phyloP scores from a whole-genome alignment of 2,329 filamentous ascomycete genomes.

The Coniochaeta prunicola region DNA sequence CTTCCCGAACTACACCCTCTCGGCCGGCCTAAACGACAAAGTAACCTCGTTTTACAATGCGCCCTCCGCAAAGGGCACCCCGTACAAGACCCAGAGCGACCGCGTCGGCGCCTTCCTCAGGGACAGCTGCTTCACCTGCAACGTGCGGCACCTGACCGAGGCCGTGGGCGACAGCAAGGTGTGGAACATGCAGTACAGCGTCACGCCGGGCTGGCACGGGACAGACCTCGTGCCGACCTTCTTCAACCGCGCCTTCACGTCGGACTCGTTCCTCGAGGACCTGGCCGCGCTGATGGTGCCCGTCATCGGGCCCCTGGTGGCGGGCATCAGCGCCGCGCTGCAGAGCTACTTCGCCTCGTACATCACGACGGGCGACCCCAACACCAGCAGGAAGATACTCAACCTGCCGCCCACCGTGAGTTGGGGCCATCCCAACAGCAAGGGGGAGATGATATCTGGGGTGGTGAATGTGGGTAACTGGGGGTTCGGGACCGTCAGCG shows the following conservation, averaged over 20 bases:
- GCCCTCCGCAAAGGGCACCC: slow-evolving; percentile 6
- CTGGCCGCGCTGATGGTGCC: slow-evolving; percentile 19
- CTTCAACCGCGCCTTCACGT: slow-evolving; percentile 24
- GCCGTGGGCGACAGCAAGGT: slow-evolving; percentile 24
- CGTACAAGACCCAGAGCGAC: slow-evolving; percentile 19
- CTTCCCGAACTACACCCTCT: slow-evolving; percentile 24
- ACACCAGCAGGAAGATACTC: slow-evolving; percentile 20
- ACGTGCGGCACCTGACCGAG: slow-evolving; percentile 27
- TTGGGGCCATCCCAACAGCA: slow-evolving; percentile 23
- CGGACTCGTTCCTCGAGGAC: slow-evolving; percentile 16
- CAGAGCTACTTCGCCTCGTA: slow-evolving; percentile 33
- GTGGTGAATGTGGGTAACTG: slow-evolving; percentile 26
- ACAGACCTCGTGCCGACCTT: slow-evolving; percentile 33
- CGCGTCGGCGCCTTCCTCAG: slow-evolving; percentile 21
- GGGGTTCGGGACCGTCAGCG: slow-evolving; percentile 21
- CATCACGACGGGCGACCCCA: slow-evolving; percentile 30
- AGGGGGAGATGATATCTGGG: slow-evolving; percentile 16
- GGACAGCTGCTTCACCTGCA: slow-evolving; percentile 28
- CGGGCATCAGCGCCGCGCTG: slow-evolving; percentile 25
- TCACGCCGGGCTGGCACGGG: slow-evolving; percentile 30
- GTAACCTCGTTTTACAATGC: slow-evolving; percentile 22
- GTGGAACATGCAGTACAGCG: slow-evolving; percentile 32
- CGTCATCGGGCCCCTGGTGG: slow-evolving; percentile 21
- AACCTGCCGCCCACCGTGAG: slow-evolving; percentile 25
- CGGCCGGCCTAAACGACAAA: slow-evolving; percentile 16